Evolutionary conservation across 352 stramenopile species (phyloP).

Genomic region (Pythium volutum): DNA sequence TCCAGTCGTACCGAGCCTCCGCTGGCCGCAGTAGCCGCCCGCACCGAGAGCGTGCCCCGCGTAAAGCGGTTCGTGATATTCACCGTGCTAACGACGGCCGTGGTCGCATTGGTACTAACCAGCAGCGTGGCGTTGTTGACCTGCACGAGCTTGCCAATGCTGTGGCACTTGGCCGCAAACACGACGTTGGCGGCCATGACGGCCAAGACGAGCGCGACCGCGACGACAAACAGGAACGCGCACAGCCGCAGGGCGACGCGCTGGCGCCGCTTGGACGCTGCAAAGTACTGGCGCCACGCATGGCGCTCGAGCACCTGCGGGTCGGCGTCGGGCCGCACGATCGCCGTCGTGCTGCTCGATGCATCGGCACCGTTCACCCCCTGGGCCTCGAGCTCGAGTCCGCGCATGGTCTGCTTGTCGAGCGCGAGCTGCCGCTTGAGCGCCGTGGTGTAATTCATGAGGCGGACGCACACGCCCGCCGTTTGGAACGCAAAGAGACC

Average conservation of each 20-base stretch:
- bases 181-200: conserved; percentile 81
- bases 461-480: conserved; percentile 43
- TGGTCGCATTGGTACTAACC: conserved; percentile 20
- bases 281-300: conserved; percentile 60
- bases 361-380: conserved; percentile 10
- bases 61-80: conserved; percentile 42
- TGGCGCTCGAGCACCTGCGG: conserved; percentile 12
- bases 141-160: conserved; percentile 50
- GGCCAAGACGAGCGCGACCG: conserved; percentile 86
- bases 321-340: conserved; percentile 7
- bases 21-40: not conserved
- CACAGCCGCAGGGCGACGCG: conserved; percentile 60
- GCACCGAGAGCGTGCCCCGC: conserved; percentile 37
- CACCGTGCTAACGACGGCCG: conserved; percentile 14
- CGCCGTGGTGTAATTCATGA: conserved; percentile 49
- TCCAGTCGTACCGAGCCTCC: conserved; percentile 29
- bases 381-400: conserved; percentile 13
- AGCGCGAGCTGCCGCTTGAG: conserved; percentile 57
- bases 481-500: conserved; percentile 58
- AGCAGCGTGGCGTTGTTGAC: conserved; percentile 35
- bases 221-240: conserved; percentile 41
- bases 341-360: not conserved
- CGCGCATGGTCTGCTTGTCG: conserved; percentile 48
- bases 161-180: conserved; percentile 66
- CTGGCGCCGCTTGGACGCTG: conserved; percentile 56